Percentiles rank a stretch among this genome's conserved stretches.
phyloP scores from a whole-genome alignment of 1,139 yeast genomes.

The Komagataea norvegica region DNA sequence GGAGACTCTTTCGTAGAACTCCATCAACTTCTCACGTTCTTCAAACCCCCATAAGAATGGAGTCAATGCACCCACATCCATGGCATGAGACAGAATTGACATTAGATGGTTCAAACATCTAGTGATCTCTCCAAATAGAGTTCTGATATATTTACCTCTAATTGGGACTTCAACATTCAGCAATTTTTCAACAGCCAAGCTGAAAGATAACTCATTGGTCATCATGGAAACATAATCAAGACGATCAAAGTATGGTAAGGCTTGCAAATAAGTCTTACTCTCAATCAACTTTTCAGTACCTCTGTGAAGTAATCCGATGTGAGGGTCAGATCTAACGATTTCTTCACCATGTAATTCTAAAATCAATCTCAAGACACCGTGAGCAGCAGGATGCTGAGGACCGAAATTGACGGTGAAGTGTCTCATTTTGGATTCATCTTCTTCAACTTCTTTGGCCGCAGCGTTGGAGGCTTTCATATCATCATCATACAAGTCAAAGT shows the following conservation, averaged over 20 bases:
- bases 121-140: constrained; percentile 84
- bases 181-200: constrained; percentile 81
- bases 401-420: constrained; percentile 90
- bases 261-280: constrained; percentile 79
- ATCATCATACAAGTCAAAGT: constrained; percentile 18
- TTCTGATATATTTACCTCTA: constrained; percentile 80
- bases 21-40: constrained; percentile 92
- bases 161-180: constrained; percentile 81
- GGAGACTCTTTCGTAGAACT: constrained; percentile 84
- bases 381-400: constrained; percentile 95
- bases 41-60: constrained; percentile 95
- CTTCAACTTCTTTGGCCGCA: constrained; percentile 14
- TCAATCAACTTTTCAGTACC: constrained; percentile 89
- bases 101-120: constrained; percentile 80
- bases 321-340: constrained; percentile 83
- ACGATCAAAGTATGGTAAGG: constrained; percentile 84
- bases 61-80: constrained; percentile 94
- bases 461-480: constrained; percentile 16
- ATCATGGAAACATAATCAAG: constrained; percentile 88
- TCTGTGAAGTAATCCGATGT: constrained; percentile 80
- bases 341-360: constrained; percentile 88
- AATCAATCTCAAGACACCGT: constrained; percentile 84
- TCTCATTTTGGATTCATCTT: constrained; percentile 52
- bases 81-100: constrained; percentile 84
- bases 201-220: constrained; percentile 86